Base-by-base conservation (phyloP, 441 rosid genomes). In the Pelargonium fulgidum region DNA sequence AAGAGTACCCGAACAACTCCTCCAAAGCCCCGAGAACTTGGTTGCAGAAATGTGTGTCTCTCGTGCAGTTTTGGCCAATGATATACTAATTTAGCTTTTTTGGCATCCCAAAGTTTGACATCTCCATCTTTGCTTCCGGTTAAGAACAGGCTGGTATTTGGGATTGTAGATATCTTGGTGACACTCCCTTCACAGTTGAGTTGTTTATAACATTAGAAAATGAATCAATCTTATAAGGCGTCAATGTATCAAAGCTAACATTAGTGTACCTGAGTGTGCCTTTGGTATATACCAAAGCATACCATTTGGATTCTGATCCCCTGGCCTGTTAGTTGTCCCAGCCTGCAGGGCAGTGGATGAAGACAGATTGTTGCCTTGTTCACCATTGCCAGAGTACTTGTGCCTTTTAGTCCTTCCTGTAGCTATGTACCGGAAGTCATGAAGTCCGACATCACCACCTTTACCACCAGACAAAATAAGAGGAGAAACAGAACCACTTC, bases 251-350 rank as follows among this genome's bases (percentile, higher is more conserved):
- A 56, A 17, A 58, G 29, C 33, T 20, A 58, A 58, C 41, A 36
- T 36, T 36, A 36, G 8, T 5, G 41, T 83, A 90, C 98, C 98
- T 88, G 77, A 81, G 85, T 91, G 99, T 73, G 97, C 96, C 82
- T 93, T 93, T 69, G 99, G 96, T 75, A 93, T 83, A 78, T 93
- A 88, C 99, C 99, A 93, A 66, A 93, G 91, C 99, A 93, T 93
- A 74, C 97, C 99, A 41, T 82, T 83, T 42, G 67, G 77, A 80
- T 86, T 86, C 77, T 86, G 94, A 59, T 84, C 87, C 19, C 81
- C 80, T 9, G 78, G 68, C 70, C 82, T 86, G 65, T 70, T 75
- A 24, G 66, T 76, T n/a, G 47, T 65, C 47, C 79, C 85, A 14
- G 79, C 33, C 20, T 62, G 81, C 64, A 3, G 63, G 52, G 80